Evolutionary conservation across 208 protist species (phyloP).

Genomic region (Crithidia mellificae): DNA sequence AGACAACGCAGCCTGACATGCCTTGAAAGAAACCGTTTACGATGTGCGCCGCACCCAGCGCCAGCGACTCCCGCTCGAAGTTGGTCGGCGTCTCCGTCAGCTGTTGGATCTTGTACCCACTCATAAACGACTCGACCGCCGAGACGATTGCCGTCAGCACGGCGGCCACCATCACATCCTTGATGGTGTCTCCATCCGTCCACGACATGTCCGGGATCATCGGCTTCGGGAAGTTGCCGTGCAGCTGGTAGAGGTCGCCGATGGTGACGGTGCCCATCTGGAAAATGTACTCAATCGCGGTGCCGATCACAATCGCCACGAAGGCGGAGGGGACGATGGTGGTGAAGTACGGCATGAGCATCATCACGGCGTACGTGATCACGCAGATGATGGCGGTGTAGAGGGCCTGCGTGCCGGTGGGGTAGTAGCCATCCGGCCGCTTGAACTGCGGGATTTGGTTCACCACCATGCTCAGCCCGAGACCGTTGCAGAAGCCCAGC

Average conservation of each 20-base stretch:
- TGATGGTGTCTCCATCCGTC: constrained; percentile 27
- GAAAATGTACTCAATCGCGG: constrained; percentile 60
- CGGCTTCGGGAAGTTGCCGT: constrained; percentile 43
- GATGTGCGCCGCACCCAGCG: constrained; percentile 49
- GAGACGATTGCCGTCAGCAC: constrained; percentile 51
- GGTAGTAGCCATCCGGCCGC: constrained; percentile 43
- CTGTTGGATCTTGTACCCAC: constrained; percentile 55
- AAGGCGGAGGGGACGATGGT: constrained; percentile 50
- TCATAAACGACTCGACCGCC: constrained; percentile 58
- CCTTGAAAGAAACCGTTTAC: constrained; percentile 63
- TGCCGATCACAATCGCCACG: constrained; percentile 51
- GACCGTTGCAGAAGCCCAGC: constrained; percentile 63
- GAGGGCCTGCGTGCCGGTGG: constrained; percentile 39
- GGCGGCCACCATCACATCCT: constrained; percentile 47
- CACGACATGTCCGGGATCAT: constrained; percentile 44
- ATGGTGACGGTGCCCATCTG: constrained; percentile 56
- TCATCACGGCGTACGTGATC: constrained; percentile 56
- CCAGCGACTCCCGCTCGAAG: constrained; percentile 56
- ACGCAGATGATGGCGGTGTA: constrained; percentile 55
- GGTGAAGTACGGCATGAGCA: constrained; percentile 64
- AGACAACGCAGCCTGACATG: constrained; percentile 56
- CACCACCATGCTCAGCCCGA: constrained; percentile 51
- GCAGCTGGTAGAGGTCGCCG: constrained; percentile 51
- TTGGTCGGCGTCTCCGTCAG: constrained; percentile 58
- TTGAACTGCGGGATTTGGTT: constrained; percentile 52